Evolutionary conservation across 2,329 filamentous ascomycete species (phyloP), one percentile per base, ranked within the genome.

Genomic region (Nigrospora sphaerica): DNA sequence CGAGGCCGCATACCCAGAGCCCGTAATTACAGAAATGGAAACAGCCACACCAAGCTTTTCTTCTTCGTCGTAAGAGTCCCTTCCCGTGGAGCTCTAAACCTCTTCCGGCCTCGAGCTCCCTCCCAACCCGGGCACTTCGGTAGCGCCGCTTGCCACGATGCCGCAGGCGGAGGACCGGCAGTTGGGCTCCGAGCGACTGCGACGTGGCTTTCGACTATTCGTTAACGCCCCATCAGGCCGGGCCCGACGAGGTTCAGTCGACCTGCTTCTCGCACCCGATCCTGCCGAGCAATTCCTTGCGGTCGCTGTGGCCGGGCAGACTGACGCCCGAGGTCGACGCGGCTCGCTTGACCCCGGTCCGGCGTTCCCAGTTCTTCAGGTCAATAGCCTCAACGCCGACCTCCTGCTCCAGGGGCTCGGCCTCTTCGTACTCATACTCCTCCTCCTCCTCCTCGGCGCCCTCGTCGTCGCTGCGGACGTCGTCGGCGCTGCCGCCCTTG

Each of bases 381-480:
- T 85, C 80, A 44, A 91, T 74, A 12, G 77, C 72, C 57, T 90
- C 86, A 5, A 86, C 85, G 19, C 83, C 85, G 1, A 90, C 84
- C 61, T 90, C 86, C 62, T 89, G 78, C 63, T 90, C 86, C 11
- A 86, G 72, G 2, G 80, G 69, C 52, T 72, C 66, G 3, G 72
- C 73, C 58, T 78, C 73, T 56, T 79, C 74, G 48, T 77, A 78
- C 43, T 75, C 64, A 42, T 68, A 74, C 50, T 78, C 73, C 13
- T 73, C 71, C 41, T 75, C 71, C n/a, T 78, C 70, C 13, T 77
- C 74, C 16, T 78, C 83, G 18, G 83, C 87, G 12, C 71, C 85
- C 66, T 95, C 90, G 52, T 89, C 88, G 56, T 96, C 92, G 52
- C 88, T 95, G 46, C 93, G 82, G 16, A 81, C 78, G 60, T 98